Conservation (phyloP, 1,284 basidiomycete genomes). For the Malassezia arunalokei region DNA sequence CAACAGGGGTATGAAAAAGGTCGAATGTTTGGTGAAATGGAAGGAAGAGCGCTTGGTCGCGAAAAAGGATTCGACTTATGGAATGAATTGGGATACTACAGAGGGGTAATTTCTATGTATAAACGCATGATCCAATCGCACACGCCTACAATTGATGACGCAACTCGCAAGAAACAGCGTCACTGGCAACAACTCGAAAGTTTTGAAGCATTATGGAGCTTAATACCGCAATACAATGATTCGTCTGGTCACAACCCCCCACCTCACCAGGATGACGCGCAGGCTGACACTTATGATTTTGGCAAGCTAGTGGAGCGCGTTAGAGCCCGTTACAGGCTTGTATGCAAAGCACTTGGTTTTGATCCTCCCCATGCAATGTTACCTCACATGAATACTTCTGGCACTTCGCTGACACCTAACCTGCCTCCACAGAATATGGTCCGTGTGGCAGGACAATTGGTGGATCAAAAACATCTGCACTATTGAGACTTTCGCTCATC, state of each 20-base stretch:
- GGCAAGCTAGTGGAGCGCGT: slow-evolving; percentile 74
- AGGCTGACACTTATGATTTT: slow-evolving; percentile 46
- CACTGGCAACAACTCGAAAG: slow-evolving; percentile 55
- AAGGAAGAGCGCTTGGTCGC: slow-evolving; percentile 76
- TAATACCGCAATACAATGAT: slow-evolving; percentile 56
- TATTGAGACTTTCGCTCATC: background rate
- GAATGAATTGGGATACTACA: slow-evolving; percentile 88
- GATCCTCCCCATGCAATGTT: background rate
- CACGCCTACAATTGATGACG: slow-evolving; percentile 9
- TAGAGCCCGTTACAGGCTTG: slow-evolving; percentile 70
- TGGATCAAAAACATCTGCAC: slow-evolving; percentile 10
- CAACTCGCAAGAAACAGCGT: slow-evolving; percentile 47
- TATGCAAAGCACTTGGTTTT: slow-evolving; percentile 66
- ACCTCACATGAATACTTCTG: background rate
- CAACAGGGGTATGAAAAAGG: slow-evolving; percentile 70
- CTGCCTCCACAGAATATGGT: background rate
- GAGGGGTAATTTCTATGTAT: slow-evolving; percentile 70
- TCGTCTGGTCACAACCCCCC: slow-evolving; percentile 43
- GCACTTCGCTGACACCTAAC: background rate
- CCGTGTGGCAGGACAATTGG: slow-evolving; percentile 3
- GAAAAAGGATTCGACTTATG: slow-evolving; percentile 90
- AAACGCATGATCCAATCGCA: slow-evolving; percentile 4
- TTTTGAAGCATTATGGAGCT: slow-evolving; percentile 57
- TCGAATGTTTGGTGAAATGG: slow-evolving; percentile 72
- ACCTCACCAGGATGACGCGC: slow-evolving; percentile 6